Percentiles rank a stretch among this genome's conserved stretches.
Conservation (phyloP, 192 early-diverging fungal genomes). For the Pecoramyces ruminantium region DNA sequence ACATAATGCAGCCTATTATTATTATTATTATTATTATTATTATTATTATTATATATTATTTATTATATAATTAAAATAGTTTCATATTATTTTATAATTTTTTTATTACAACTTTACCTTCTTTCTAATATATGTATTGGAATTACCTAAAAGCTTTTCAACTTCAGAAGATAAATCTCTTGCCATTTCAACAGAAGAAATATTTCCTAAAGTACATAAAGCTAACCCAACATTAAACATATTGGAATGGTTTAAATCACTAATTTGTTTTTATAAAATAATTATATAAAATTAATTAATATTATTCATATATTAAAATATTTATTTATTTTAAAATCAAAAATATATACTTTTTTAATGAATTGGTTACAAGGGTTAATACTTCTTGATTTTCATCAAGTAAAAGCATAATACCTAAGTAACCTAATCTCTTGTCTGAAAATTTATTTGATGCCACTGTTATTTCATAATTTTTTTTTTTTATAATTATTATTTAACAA, state of each 20-base stretch:
- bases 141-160: slow-evolving; percentile 73
- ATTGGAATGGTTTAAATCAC: slow-evolving; percentile 88
- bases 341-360: slow-evolving; percentile 69
- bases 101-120: slow-evolving; percentile 18
- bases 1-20: slow-evolving; percentile 72
- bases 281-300: no score
- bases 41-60: no score
- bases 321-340: no score
- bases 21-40: no score
- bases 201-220: slow-evolving; percentile 88
- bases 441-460: slow-evolving; percentile 73
- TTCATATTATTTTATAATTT: no score
- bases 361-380: slow-evolving; percentile 94
- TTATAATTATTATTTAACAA: neutral
- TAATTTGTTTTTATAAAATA: no score
- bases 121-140: slow-evolving; percentile 88
- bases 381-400: slow-evolving; percentile 97
- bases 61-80: no score
- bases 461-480: neutral
- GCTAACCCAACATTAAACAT: slow-evolving; percentile 96
- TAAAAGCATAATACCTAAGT: slow-evolving; percentile 92
- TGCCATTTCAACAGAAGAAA: slow-evolving; percentile 88
- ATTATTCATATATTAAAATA: no score
- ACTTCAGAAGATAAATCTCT: slow-evolving; percentile 87
- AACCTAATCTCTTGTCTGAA: slow-evolving; percentile 91